Base-by-base conservation (phyloP, 1,284 basidiomycete species). In the Entoloma clypeatum region DNA sequence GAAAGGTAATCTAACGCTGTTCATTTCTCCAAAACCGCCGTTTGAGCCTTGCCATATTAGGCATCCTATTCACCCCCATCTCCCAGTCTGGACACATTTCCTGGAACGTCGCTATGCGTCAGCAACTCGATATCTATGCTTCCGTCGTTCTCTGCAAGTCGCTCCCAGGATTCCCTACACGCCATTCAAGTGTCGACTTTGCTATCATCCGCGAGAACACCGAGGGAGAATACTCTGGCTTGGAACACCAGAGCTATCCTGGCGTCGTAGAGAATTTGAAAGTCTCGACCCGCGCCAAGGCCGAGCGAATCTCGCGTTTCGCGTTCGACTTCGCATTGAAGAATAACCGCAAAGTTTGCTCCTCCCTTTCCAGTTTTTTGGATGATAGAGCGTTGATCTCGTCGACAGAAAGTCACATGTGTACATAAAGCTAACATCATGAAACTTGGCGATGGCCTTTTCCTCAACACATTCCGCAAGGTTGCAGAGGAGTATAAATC, bases 381-480 rank as follows among this genome's bases (percentile, higher is more conserved):
- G 9, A 23, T 7, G 24, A 17, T 23, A 19, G 5, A 16, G 16
- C 25, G 5, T 41, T 58, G 31, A 54, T 16, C 11, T 23, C 13
- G 31, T 29, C 29, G 45, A 24, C 58, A 95, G 91, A 97, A 95
- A 86, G 96, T 99, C 56, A 99, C 96, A 43, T 98, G 94, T 63
- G 94, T 99, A 36, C 96, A 99, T 85, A 99, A 99, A 74, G 96
- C 96, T 61, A 99, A 99, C 77, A 99, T 99, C 75, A 99, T 99
- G 96, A 99, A 99, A 72, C 84, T 99, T 57, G 95, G 94, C 65
- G 96, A 99, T 62, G 96, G 96, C 70, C 83, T 99, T 36, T 99
- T 99, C 84, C 79, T 99, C 58, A 96, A 95, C 72, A 98, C 95
- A 21, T 99, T 97, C 85, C 89, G 93, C 57, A 78, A 81, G 49